Evolutionary conservation across 78 protist species (phyloP).

Genomic region (Dictyostelium intermedium): DNA sequence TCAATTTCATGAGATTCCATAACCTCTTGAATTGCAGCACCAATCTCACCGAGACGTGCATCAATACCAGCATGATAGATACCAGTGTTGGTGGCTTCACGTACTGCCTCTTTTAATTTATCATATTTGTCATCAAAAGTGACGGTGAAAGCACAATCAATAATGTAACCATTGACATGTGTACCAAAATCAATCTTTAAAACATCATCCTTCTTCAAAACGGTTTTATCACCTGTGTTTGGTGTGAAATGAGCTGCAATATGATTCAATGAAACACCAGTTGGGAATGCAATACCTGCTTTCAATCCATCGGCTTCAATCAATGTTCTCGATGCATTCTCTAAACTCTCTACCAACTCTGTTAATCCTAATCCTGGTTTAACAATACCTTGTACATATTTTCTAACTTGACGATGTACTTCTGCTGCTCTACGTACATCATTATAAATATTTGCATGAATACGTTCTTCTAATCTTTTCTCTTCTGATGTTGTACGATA

Average conservation of each 20-base stretch:
- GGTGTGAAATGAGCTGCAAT: conserved; percentile 99
- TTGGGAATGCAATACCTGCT: conserved; percentile 96
- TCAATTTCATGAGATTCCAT: conserved; percentile 98
- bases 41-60: conserved; percentile 95
- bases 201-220: conserved; percentile 95
- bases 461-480: conserved; percentile 84
- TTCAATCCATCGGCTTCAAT: conserved; percentile 88
- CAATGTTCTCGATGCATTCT: conserved; percentile 69
- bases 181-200: conserved; percentile 99
- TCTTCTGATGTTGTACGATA: conserved; percentile 90
- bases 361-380: conserved; percentile 92
- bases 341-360: conserved; percentile 90
- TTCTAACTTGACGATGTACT: conserved; percentile 89
- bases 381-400: conserved; percentile 63
- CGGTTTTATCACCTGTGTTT: conserved; percentile 98
- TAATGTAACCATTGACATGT: conserved; percentile 95
- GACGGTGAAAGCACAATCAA: conserved; percentile 98
- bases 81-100: conserved; percentile 97
- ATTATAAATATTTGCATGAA: conserved; percentile 26
- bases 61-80: conserved; percentile 95
- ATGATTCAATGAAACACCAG: conserved; percentile 96
- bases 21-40: conserved; percentile 97
- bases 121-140: conserved; percentile 91
- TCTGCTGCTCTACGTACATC: conserved; percentile 97
- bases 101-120: conserved; percentile 91